Percentiles rank a stretch among this genome's conserved stretches.
Evolutionary conservation across 306 rosid genomes (phyloP).

Genomic region (Malus fusca): DNA sequence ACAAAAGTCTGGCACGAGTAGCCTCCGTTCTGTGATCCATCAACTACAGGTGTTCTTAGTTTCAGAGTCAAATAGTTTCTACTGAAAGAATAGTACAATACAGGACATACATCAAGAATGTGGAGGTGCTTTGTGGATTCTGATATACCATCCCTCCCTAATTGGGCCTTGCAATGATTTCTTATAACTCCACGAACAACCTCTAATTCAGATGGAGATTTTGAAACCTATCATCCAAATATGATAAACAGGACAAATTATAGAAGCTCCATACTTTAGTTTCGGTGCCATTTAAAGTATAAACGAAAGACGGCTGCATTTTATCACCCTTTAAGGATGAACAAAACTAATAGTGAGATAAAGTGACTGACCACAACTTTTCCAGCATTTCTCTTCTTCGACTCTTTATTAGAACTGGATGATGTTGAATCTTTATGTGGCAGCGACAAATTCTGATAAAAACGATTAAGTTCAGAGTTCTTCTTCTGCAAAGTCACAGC

Average conservation of each 20-base stretch:
- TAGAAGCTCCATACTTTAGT: background rate
- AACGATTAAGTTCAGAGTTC: slow-evolving; percentile 64
- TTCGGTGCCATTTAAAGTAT: background rate
- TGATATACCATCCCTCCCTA: slow-evolving; percentile 57
- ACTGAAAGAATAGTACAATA: slow-evolving; percentile 2
- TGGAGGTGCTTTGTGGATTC: slow-evolving; percentile 70
- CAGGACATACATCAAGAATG: slow-evolving; percentile 61
- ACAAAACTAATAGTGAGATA: slow-evolving; percentile 1
- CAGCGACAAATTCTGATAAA: slow-evolving; percentile 58
- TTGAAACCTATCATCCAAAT: slow-evolving; percentile 48
- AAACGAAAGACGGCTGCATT: background rate
- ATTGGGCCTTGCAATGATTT: slow-evolving; percentile 63
- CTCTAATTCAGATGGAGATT: slow-evolving; percentile 81
- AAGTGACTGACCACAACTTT: slow-evolving; percentile 75
- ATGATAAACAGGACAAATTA: background rate
- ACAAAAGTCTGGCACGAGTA: background rate
- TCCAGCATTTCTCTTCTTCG: slow-evolving; percentile 74
- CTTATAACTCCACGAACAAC: slow-evolving; percentile 78
- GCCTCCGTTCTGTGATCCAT: background rate
- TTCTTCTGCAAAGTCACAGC: slow-evolving; percentile 75
- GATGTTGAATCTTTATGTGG: slow-evolving; percentile 37
- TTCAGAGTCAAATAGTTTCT: slow-evolving; percentile 11
- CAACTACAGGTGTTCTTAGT: slow-evolving; percentile 1
- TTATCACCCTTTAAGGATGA: slow-evolving; percentile 1
- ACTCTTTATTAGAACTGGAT: slow-evolving; percentile 42